phyloP scores from a whole-genome alignment of 2,329 filamentous ascomycete genomes.

The Fusarium fujikuroi region DNA sequence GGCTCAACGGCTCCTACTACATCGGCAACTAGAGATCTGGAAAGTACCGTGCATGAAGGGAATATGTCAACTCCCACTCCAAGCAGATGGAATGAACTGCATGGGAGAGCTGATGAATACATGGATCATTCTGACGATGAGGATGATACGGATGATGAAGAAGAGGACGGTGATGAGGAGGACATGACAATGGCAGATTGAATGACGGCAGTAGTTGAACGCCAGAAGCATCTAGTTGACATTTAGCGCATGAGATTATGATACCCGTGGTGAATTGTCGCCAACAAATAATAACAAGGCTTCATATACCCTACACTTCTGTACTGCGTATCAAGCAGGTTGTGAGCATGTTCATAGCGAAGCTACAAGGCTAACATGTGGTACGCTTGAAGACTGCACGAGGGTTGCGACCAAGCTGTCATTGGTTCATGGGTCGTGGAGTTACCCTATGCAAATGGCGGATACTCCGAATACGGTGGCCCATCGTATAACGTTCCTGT shows the following conservation, averaged over 20 bases:
- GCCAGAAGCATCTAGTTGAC: not conserved
- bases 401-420: constrained; percentile 7
- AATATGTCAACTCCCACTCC: constrained; percentile 51
- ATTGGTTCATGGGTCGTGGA: constrained; percentile 21
- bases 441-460: not conserved
- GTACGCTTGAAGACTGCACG: constrained; percentile 11
- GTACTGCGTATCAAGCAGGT: not conserved
- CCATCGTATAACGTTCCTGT: not conserved
- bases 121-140: constrained; percentile 44
- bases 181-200: constrained; percentile 44
- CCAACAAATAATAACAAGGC: constrained; percentile 20
- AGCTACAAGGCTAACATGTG: constrained; percentile 8
- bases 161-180: constrained; percentile 45
- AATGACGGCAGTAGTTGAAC: not conserved
- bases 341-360: not conserved
- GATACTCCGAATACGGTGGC: not conserved
- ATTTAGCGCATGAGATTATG: constrained; percentile 32
- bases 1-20: constrained; percentile 2
- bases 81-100: constrained; percentile 49
- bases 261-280: constrained; percentile 38
- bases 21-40: constrained; percentile 24
- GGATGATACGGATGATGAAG: constrained; percentile 43
- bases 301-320: not conserved
- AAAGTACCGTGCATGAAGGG: constrained; percentile 18
- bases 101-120: constrained; percentile 39